These are phyloP conservation scores for Metschnikowia lachancei DNA, from an alignment of 805 yeast genomes.

Conservation along the genomic window DNA sequence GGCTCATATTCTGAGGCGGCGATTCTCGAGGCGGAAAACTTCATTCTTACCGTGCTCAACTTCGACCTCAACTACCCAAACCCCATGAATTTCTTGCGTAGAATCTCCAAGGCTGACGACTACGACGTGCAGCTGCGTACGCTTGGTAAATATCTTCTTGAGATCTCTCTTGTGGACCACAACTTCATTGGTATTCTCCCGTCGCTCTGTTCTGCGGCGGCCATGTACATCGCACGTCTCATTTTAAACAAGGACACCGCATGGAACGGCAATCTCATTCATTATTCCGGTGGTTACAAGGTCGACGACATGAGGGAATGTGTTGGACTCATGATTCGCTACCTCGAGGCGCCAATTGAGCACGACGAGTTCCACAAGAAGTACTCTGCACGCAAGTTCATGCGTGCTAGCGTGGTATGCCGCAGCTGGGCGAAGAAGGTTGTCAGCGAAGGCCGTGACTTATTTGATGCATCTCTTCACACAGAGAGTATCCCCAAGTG, in stretches of 20 bases:
- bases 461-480: constrained; percentile 31
- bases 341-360: constrained; percentile 72
- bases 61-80: constrained; percentile 82
- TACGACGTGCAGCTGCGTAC: constrained; percentile 83
- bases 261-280: constrained; percentile 86
- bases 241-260: constrained; percentile 63
- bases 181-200: constrained; percentile 72
- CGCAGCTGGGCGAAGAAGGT: constrained; percentile 79
- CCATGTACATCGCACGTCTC: constrained; percentile 78
- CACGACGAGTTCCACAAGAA: constrained; percentile 93
- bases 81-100: constrained; percentile 84
- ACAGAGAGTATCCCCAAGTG: constrained; percentile 14
- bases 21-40: constrained; percentile 79
- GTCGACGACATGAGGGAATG: constrained; percentile 71
- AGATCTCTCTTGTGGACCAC: constrained; percentile 72
- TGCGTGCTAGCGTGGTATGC: constrained; percentile 79
- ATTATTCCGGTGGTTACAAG: constrained; percentile 87
- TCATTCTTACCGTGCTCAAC: constrained; percentile 64
- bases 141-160: constrained; percentile 79
- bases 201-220: constrained; percentile 78
- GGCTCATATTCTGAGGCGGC: constrained; percentile 80
- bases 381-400: constrained; percentile 82
- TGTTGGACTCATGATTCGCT: constrained; percentile 71
- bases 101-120: constrained; percentile 88
- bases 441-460: constrained; percentile 42